Percentiles rank a stretch among this genome's conserved stretches.
These are phyloP conservation scores for Euryodendron excelsum DNA, from an alignment of 148 eudicot genomes.

Conservation along the genomic window DNA sequence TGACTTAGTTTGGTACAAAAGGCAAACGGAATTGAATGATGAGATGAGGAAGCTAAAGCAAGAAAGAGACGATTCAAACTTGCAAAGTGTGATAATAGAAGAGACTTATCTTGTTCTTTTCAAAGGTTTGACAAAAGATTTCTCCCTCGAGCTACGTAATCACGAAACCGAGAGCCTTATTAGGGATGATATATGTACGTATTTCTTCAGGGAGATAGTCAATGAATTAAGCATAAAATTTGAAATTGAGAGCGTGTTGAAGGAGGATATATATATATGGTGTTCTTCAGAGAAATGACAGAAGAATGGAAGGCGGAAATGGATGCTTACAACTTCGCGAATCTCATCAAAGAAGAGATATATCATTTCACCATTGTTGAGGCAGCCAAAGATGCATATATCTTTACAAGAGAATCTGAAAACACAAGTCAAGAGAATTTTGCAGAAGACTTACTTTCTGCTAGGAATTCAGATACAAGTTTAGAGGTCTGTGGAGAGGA, in stretches of 20 bases:
- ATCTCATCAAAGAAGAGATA: conserved; percentile 30
- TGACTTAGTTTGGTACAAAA: too few relatives aligned
- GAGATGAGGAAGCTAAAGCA: conserved; percentile 16
- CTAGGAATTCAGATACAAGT: not conserved
- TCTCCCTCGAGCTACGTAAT: conserved; percentile 13
- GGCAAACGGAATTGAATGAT: not conserved
- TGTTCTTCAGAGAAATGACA: conserved; percentile 32
- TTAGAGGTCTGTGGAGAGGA: conserved; percentile 9
- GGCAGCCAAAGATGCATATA: conserved; percentile 22
- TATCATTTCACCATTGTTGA: conserved; percentile 22
- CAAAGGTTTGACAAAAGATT: conserved; percentile 27
- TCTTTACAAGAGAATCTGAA: conserved; percentile 4
- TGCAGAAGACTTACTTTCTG: too few relatives aligned
- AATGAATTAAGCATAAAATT: conserved; percentile 9
- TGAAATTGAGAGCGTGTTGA: conserved; percentile 21
- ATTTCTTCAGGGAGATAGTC: conserved; percentile 10
- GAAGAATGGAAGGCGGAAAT: conserved; percentile 20
- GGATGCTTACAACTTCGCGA: conserved; percentile 28
- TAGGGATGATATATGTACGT: conserved; percentile 7
- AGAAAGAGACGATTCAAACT: conserved; percentile 24
- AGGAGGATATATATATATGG: conserved; percentile 29
- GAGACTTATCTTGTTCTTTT: conserved; percentile 27
- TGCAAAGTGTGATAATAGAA: conserved; percentile 25
- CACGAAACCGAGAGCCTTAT: conserved; percentile 14
- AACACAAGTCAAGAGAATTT: not conserved